Percentiles rank a stretch among this genome's conserved stretches.
phyloP scores from a whole-genome alignment of 495 filamentous ascomycete genomes.

The Penicillium macrosclerotiorum region DNA sequence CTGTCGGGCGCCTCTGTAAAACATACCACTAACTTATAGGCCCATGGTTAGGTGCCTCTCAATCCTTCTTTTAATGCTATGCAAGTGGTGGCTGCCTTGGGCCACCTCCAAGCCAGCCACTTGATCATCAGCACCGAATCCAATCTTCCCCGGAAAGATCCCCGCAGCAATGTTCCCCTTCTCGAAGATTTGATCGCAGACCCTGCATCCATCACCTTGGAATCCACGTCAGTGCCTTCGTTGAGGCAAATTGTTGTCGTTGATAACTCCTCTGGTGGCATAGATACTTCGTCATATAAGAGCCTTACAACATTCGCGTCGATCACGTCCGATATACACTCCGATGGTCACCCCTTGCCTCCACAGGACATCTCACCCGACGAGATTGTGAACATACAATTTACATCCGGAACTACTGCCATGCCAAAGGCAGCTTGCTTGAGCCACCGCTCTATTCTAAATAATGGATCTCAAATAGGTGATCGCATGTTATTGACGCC shows the following conservation, averaged over 20 bases:
- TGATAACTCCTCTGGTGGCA: constrained; percentile 71
- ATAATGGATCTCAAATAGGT: constrained; percentile 83
- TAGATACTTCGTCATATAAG: constrained; percentile 46
- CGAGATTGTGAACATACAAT: constrained; percentile 93
- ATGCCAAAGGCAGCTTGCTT: constrained; percentile 91
- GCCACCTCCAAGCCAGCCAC: constrained; percentile 70
- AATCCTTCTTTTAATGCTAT: constrained; percentile 85
- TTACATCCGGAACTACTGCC: constrained; percentile 90
- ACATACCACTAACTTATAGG: neutral
- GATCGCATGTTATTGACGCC: constrained; percentile 75
- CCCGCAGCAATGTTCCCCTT: constrained; percentile 72
- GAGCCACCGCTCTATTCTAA: constrained; percentile 79
- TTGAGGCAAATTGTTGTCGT: constrained; percentile 71
- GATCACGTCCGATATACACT: constrained; percentile 44
- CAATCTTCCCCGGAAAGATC: constrained; percentile 76
- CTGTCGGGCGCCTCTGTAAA: neutral
- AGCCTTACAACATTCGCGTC: constrained; percentile 53
- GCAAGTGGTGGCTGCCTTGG: constrained; percentile 76
- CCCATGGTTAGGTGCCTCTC: constrained; percentile 62
- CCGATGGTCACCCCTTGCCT: constrained; percentile 41
- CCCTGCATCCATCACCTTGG: constrained; percentile 48
- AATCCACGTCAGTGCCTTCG: constrained; percentile 65
- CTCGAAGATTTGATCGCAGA: constrained; percentile 64
- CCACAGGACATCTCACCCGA: constrained; percentile 53
- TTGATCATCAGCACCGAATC: constrained; percentile 83